These are phyloP conservation scores for Citrus glauca DNA, from an alignment of 345 rosid species.

Conservation along the genomic window DNA sequence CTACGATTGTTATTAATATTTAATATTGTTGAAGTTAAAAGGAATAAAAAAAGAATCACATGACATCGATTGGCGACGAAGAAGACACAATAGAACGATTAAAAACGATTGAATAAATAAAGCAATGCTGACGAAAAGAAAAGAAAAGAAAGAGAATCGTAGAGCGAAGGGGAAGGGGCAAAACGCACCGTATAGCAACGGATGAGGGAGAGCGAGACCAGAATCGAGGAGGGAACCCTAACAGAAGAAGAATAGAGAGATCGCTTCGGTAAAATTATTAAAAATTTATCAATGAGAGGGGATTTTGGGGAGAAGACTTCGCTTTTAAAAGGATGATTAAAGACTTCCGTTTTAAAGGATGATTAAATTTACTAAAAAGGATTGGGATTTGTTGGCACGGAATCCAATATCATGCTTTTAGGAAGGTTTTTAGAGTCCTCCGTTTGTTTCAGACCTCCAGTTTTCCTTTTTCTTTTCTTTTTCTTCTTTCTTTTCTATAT, in stretches of 20 bases:
- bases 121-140: background rate
- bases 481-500: no score
- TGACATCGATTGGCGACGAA: background rate
- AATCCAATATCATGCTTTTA: background rate
- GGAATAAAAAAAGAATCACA: background rate
- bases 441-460: background rate
- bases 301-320: background rate
- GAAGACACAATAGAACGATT: background rate
- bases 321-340: background rate
- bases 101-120: background rate
- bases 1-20: background rate
- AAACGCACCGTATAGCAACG: background rate
- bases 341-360: background rate
- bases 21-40: no score
- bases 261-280: background rate
- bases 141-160: no score
- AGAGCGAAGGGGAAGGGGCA: background rate
- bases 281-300: background rate
- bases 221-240: constrained; percentile 14
- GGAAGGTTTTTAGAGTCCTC: background rate
- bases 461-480: no score
- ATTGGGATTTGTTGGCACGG: background rate
- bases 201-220: background rate
- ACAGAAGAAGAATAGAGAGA: background rate
- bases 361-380: background rate